Conservation (phyloP, 352 stramenopile genomes). For the Pythium pectinolyticum region DNA sequence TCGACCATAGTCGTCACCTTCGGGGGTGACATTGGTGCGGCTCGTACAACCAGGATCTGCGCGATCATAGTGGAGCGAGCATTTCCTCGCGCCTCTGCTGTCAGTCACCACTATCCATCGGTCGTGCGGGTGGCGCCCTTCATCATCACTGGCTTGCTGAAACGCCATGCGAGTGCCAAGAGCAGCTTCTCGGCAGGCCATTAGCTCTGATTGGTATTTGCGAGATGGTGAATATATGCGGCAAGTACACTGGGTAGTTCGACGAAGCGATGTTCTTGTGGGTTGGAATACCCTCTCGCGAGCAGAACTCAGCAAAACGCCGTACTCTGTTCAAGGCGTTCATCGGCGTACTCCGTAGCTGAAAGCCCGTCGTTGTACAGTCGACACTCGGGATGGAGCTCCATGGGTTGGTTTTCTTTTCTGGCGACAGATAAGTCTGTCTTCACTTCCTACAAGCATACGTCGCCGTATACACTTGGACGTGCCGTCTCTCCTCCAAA, state of each 20-base stretch:
- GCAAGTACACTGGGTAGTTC: constrained; percentile 27
- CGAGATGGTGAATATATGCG: constrained; percentile 27
- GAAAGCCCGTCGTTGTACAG: constrained; percentile 26
- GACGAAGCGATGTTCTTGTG: constrained; percentile 20
- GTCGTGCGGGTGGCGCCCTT: constrained; percentile 8
- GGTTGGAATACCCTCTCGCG: constrained; percentile 18
- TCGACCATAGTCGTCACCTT: too few relatives aligned
- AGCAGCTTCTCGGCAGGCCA: constrained; percentile 8
- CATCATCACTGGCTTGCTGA: constrained; percentile 8
- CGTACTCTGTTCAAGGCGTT: constrained; percentile 26
- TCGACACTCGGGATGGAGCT: constrained; percentile 15
- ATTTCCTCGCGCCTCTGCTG: too few relatives aligned
- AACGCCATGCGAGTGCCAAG: constrained; percentile 4
- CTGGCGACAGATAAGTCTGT: too few relatives aligned
- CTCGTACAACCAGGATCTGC: too few relatives aligned
- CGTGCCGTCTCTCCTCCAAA: too few relatives aligned
- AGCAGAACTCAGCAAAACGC: constrained; percentile 26
- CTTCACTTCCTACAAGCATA: too few relatives aligned
- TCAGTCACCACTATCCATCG: not conserved
- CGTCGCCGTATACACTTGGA: too few relatives aligned
- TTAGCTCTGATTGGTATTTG: constrained; percentile 8
- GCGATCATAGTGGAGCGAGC: too few relatives aligned
- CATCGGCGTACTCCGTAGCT: constrained; percentile 19
- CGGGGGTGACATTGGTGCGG: too few relatives aligned
- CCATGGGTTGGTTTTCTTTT: too few relatives aligned